phyloP scores from a whole-genome alignment of 164 flowering plant genomes.

The Chimonanthus praecox region DNA sequence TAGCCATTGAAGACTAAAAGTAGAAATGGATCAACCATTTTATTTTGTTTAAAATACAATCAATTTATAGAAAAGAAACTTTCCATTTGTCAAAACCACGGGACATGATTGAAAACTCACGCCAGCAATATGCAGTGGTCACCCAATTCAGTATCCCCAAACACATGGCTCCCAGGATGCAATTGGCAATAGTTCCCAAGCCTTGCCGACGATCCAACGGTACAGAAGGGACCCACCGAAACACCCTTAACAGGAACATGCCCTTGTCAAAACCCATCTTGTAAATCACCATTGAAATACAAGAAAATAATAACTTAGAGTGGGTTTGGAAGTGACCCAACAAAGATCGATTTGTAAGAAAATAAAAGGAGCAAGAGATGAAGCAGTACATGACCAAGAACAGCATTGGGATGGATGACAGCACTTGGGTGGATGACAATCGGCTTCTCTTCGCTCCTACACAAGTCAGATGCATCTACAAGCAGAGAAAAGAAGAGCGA shows the following conservation, averaged over 20 bases:
- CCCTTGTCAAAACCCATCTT: neutral
- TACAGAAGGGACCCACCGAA: slow-evolving; percentile 83
- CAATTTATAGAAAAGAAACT: too few species aligned
- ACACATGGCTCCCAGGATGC: slow-evolving; percentile 77
- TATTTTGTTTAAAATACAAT: too few species aligned
- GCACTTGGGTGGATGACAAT: slow-evolving; percentile 42
- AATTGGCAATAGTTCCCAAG: slow-evolving; percentile 69
- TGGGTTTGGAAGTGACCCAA: too few species aligned
- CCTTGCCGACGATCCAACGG: slow-evolving; percentile 64
- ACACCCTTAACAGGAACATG: slow-evolving; percentile 43
- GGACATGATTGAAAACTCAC: slow-evolving; percentile 35
- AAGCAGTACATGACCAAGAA: slow-evolving; percentile 50
- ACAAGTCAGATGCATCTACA: slow-evolving; percentile 18
- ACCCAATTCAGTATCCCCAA: slow-evolving; percentile 82
- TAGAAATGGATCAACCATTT: too few species aligned
- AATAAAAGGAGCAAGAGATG: neutral
- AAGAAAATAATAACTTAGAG: too few species aligned
- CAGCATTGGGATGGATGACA: slow-evolving; percentile 40
- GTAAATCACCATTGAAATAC: neutral
- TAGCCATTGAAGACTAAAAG: too few species aligned
- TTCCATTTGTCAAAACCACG: neutral
- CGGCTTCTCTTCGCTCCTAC: slow-evolving; percentile 7
- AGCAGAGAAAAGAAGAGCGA: neutral
- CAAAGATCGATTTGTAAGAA: too few species aligned
- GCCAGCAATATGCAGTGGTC: slow-evolving; percentile 58